These are phyloP conservation scores for Aspergillus intermedius DNA, from an alignment of 2,329 filamentous ascomycete species.

Conservation along the genomic window DNA sequence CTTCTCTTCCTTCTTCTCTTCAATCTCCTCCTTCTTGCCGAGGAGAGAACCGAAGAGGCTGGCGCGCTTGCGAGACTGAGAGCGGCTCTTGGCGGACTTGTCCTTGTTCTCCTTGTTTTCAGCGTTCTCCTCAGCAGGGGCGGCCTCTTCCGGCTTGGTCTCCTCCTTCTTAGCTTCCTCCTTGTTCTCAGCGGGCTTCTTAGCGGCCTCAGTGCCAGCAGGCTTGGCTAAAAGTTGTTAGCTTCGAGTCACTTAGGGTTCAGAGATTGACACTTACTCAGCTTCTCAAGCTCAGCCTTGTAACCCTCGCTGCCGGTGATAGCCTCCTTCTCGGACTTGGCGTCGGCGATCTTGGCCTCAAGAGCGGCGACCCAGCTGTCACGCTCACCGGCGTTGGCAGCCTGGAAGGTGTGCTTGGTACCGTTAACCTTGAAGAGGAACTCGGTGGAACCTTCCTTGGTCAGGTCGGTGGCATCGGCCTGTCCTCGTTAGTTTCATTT, in stretches of 20 bases:
- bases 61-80: constrained; percentile 52
- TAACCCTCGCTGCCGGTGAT: constrained; percentile 77
- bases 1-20: constrained; percentile 41
- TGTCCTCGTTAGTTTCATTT: constrained; percentile 33
- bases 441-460: constrained; percentile 68
- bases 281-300: constrained; percentile 75
- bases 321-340: constrained; percentile 68
- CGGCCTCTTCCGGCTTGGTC: constrained; percentile 18
- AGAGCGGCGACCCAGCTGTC: constrained; percentile 86
- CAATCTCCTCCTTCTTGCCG: constrained; percentile 54
- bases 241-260: background rate
- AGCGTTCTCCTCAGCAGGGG: constrained; percentile 35
- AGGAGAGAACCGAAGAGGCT: constrained; percentile 42
- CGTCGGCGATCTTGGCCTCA: constrained; percentile 75
- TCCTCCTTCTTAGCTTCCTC: constrained; percentile 7
- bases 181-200: constrained; percentile 19
- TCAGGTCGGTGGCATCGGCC: constrained; percentile 64
- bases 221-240: constrained; percentile 28
- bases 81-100: constrained; percentile 54
- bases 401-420: constrained; percentile 94
- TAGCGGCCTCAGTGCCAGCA: constrained; percentile 17
- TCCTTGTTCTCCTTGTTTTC: constrained; percentile 28
- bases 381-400: constrained; percentile 64
- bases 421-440: constrained; percentile 80
- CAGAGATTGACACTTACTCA: constrained; percentile 43